Evolutionary conservation across 495 filamentous ascomycete species (phyloP).

Genomic region (Podospora pseudopauciseta): DNA sequence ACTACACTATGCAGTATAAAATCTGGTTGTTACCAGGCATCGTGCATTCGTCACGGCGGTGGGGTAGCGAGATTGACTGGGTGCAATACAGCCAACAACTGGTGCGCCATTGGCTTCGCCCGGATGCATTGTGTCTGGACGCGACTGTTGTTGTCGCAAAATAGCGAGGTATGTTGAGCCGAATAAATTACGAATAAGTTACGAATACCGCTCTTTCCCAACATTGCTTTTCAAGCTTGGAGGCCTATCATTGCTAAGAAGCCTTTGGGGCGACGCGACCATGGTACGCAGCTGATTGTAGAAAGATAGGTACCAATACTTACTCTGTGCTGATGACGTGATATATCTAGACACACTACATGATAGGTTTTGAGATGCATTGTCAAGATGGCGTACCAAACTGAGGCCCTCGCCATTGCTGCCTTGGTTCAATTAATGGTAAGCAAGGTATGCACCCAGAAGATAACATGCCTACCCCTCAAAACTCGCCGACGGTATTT

Average conservation of each 20-base stretch:
- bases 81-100: not conserved
- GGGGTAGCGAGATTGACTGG: not conserved
- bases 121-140: not conserved
- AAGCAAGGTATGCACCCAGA: no score
- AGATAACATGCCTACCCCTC: no score
- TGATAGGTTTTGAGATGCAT: no score
- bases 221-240: not conserved
- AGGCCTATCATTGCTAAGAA: not conserved
- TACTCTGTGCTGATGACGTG: no score
- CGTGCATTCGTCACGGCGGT: not conserved
- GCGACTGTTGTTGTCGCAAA: not conserved
- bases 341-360: no score
- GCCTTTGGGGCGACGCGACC: not conserved
- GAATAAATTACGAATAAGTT: not conserved
- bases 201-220: not conserved
- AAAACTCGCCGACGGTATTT: no score
- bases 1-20: not conserved
- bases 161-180: not conserved
- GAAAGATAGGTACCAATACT: no score
- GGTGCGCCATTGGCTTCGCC: not conserved
- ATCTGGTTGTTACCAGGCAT: not conserved
- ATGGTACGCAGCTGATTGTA: no score
- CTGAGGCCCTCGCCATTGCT: no score
- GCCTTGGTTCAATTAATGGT: no score
- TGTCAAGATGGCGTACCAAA: no score